Base-by-base conservation (phyloP, 2,329 filamentous ascomycete genomes). In the Pseudogymnoascus sp. region DNA sequence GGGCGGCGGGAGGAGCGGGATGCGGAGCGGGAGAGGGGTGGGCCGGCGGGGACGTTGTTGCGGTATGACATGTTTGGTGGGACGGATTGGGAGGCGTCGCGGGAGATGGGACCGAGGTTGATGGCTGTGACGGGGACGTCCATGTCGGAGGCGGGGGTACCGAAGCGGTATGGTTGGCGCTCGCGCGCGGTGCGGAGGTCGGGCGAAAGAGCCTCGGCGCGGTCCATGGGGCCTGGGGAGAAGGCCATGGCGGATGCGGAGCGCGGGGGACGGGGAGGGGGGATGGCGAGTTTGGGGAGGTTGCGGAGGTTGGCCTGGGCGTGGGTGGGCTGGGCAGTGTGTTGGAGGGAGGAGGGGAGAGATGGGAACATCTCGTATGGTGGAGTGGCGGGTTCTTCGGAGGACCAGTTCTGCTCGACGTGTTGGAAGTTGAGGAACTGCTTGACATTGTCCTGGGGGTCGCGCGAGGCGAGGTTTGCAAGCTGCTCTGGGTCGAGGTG, bases 1-100 rank as follows among this genome's bases (percentile, higher is more conserved):
- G 60, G 60, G 28, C 64, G 62, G 22, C 59, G 30, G 47, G 62
- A 57, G 25, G 47, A 79, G 25, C 80, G 78, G 34, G 73, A 57
- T 32, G 66, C 61, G 38, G 70, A 72, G 57, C 4, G 65, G 58
- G 20, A 64, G 60, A 37, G 62, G 62, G 20, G 58, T 14, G 63
- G 66, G 30, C 62, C 63, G 18, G 34, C 57, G 9, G 54, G 62
- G 62, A 71, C 71, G 63, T 72, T 69, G 41, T 77, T 72, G 32
- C 85, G 83, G 77, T 88, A 96, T 71, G 85, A 87, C 91, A 97
- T 96, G 75, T 96, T 87, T 6, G 93, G 93, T 43, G 93, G 93
- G 0, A 97, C 93, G 4, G 92, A 97, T 73, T 96, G 91, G 25
- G 91, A 96, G 54, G 81, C 78, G 69, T 94, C 88, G 58, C 93